Evolutionary conservation across 495 filamentous ascomycete genomes (phyloP), one percentile per base, ranked within the genome.

Genomic region (Tuber borchii): DNA sequence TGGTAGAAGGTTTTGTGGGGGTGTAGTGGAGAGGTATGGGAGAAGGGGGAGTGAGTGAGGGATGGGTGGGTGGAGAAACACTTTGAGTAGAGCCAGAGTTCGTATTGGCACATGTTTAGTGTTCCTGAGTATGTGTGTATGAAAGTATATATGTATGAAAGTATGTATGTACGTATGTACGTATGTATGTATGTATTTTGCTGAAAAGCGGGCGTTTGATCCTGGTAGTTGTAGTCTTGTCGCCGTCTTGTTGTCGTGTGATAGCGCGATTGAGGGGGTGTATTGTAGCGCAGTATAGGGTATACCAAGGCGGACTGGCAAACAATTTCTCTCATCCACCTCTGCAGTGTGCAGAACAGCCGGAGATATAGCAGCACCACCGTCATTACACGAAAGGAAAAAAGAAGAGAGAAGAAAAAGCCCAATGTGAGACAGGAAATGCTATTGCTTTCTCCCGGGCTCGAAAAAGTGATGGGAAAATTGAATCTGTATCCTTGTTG

Each of bases 81-180:
- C 20, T 43, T 79, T 73, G 78, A 71, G 42, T 79, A 79, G 26
- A 79, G 65, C 78, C 78, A 79, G 51, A 79, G 78, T 20, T 79
- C 78, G 78, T 79, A 79, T 69, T 79, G 73, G 22, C 78, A 79
- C 78, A 79, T 79, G 68, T 26, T 69, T 79, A 56, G 56, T 19
- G 72, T 40, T 69, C 71, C 22, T 61, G n/a, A 9, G 51, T n/a
- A 65, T 6, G 56, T 65, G 3, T 34, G 31, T 65, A 34, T 65
- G 26, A 34, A 19, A 16, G 56, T 65, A 65, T 65, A 2, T 34
- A 34, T 65, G 5, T 34, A 34, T 65, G n/a, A 0, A 65, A 34
- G 16, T 19, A 19, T n/a, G n/a, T 31, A 34, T 65, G 45, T 19
- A 34, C 5, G n/a, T 31, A 61, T 2, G 22, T 56, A 26, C n/a